Base-by-base conservation (phyloP, 495 filamentous ascomycete species). In the Podospora pseudoanserina region DNA sequence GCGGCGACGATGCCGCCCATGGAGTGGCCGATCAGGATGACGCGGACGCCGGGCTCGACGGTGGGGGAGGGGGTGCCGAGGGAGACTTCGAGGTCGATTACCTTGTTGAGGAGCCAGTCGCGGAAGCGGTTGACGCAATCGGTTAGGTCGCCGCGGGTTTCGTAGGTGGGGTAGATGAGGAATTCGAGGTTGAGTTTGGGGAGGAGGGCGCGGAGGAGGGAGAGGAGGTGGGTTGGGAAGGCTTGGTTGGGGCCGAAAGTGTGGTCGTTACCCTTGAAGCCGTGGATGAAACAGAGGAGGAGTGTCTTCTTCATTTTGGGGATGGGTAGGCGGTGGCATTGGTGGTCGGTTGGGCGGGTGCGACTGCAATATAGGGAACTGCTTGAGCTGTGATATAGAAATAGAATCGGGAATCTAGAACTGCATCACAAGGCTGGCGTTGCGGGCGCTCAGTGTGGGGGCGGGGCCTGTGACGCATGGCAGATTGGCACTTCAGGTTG, bases 1-100 rank as follows among this genome's bases (percentile, higher is more conserved):
- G 93, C 94, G 27, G 92, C 95, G 16, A 99, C 93, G 72, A 99
- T 97, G 68, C 95, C 95, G 71, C 94, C 95, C 95, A 99, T 99
- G 13, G 90, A 93, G 76, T 99, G 95, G 13, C 96, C 94, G 53
- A 97, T 82, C 0, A 99, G 81, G 69, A 97, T 85, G 26, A 90
- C 90, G 73, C 86, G 91, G 27, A 99, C 93, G 3, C 89, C 91
- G 9, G 94, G 94, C 62, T 97, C 92, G 72, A 97, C 83, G 23
- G 92, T 97, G 2, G 94, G 95, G 0, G 90, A 93, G 57, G 91
- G 87, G 0, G 92, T 95, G n/a, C 83, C 82, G 73, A 89, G 88
- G 30, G 84, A 86, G 67, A 97, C 93, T 79, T 99, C 95, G 73
- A 97, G 80, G 78, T 98, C 95, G 69, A 99, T 97, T 71, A 99